Evolutionary conservation across 108 stramenopile genomes (phyloP), one percentile per base, ranked within the genome.

Genomic region (Cyclotella distinguenda): DNA sequence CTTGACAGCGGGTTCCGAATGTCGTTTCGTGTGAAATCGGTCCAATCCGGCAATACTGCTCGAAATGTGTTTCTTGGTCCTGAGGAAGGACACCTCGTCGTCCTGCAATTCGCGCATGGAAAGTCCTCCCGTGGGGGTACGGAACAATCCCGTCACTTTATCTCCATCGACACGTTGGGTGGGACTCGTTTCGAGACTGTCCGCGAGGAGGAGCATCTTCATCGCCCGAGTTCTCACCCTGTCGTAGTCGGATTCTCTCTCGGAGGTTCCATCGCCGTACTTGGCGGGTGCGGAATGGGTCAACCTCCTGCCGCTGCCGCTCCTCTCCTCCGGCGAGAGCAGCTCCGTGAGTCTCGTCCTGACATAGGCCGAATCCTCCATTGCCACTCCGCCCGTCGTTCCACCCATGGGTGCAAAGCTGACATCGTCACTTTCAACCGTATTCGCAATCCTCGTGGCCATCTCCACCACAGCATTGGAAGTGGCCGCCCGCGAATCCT

Each of bases 161-260:
- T 52, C 60, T 23, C 43, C 60, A 19, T 25, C n/a, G 22, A 3
- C 35, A 22, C 25, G 12, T 7, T 28, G 7, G 13, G 7, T 15
- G 11, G 59, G 21, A 43, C 39, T 33, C 27, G 27, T 44, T 1
- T 36, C 44, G 40, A 40, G 45, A 48, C 57, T 58, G 36, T 78
- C 77, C 19, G 77, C 77, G 23, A 78, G 45, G 18, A 64, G 64
- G 6, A 78, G 44, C 77, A 78, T 78, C 35, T 78, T 70, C 40
- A 78, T 53, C 1, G 77, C 77, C 42, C 70, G 63, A 55, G 30
- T 59, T 18, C 76, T 62, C 6, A 77, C 68, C 47, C 27, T 39
- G 44, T 77, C 76, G 36, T 68, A 52, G 16, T 69, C 51, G 18
- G 46, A 22, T 28, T 45, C 21, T 31, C 16, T 42, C 18, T 36